Base-by-base conservation (phyloP, 345 rosid genomes). In the Euphorbia lathyris region DNA sequence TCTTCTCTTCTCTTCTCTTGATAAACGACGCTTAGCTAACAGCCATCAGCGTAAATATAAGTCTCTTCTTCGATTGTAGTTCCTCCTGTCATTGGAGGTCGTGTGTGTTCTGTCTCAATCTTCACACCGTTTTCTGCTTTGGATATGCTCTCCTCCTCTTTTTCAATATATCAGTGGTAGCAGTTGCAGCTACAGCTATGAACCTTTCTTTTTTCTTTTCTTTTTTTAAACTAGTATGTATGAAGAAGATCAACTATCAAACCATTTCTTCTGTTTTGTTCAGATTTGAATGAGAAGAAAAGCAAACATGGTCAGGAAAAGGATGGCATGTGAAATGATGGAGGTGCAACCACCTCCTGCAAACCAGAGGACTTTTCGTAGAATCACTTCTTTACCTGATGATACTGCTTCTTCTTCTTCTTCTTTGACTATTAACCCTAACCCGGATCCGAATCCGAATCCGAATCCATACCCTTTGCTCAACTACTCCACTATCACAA, bases 321-420 rank as follows among this genome's bases (percentile, higher is more conserved):
- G 99, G 71, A 77, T 86, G 88, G 97, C 97, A 36, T 84, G 97
- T 0, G 99, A 95, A 78, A 82, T 90, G 88, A 83, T 83, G 66
- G 70, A 74, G 53, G 65, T 70, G 60, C 79, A 58, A 42, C 67
- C 70, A 59, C 52, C 56, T 61, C 17, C 32, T 60, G 73, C 58
- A 58, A 71, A 72, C 69, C 81, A 26, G 74, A 22, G 43, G 43
- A 65, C 57, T 55, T 17, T 52, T 7, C 30, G 11, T 45, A 14
- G 55, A 23, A 43, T 22, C 58, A 59, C 4, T 36, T 30, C 19
- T 25, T 57, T 29, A 58, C 22, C 52, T 4, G 60, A 61, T 9
- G 36, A 74, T n/a, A 64, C 12, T 55, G 26, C 0, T 20, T 2
- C 36, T 3, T 13, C 68, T 51, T 14, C 34, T 14, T 65, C 72